Base-by-base conservation (phyloP, 306 rosid genomes). In the Gastrolobium bilobum region DNA sequence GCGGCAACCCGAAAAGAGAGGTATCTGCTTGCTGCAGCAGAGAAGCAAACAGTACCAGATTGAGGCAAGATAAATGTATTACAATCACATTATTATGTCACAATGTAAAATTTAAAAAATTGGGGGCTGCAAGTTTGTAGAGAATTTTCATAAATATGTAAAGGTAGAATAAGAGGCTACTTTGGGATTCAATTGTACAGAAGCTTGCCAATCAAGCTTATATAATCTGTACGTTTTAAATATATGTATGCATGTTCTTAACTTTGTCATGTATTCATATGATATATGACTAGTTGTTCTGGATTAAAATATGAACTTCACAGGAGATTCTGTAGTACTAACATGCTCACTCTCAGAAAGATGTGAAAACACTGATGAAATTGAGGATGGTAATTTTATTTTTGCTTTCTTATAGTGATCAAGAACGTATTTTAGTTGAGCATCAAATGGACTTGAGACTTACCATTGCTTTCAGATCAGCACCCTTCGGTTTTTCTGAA, bases 1-100 rank as follows among this genome's bases (percentile, higher is more conserved):
- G 82, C 40, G 97, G 87, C 79, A 94, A 81, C 39, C 98, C 98
- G 0, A 92, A 66, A 76, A 81, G 81, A 79, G 88, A 78, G 15
- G 97, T 94, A 85, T 94, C 98, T 33, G 46, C 82, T 87, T 89
- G 90, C 98, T 94, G 93, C 80, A 89, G 93, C 80, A 89, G 30
- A 88, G 75, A 81, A 78, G 68, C 65, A 66, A 66, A 80, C 79
- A 75, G 64, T 15, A 44, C 4, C 14, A 75, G 4, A 61, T 10
- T 52, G 66, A 57, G 52, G 4, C 5, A 4, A 52, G 30, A 29
- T 78, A 53, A n/a, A 31, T 34, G 64, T 84, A 46, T 62, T 75
- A 11, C 13, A 38, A 75, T 70, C 47, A 54, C 58, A 43, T 69
- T 20, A 82, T 33, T 8, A 71, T 46, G 52, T 13, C 71, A 53